Base-by-base conservation (phyloP, 768 basidiomycete species). In the Boletus fagicola region DNA sequence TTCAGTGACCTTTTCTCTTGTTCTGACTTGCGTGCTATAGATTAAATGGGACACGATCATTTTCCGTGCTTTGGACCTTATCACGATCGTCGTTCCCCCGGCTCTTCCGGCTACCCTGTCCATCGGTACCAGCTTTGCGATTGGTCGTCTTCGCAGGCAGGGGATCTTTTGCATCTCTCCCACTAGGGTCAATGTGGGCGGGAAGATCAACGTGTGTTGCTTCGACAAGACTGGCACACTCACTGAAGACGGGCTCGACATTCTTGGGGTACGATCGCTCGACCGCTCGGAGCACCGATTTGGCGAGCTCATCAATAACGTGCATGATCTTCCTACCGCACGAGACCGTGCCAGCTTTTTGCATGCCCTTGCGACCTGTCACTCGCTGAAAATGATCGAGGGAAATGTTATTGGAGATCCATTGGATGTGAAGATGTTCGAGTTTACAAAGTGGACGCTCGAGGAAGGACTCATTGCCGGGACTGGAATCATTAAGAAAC, bases 191-290 rank as follows among this genome's bases (percentile, higher is more conserved):
- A 99, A 99, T 65, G 84, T 99, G 46, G 92, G 86, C 1, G 97
- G 97, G 11, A 95, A 97, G 75, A 79, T 98, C 75, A 98, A 98
- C 62, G 88, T 98, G 11, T 94, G 94, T 65, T 98, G 95, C 68
- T 99, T 99, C 66, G 97, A 99, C 78, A 99, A 99, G 76, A 99
- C 97, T 1, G 97, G 97, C 9, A 99, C 97, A 10, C 80, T 99
- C 24, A 99, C 97, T 1, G 97, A 99, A 73, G 97, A 99, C 62
- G 97, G 96, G 0, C 79, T 99, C 49, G 97, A 99, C 69, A 94
- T 99, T 45, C 86, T 99, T 46, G 97, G 97, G 16, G 88, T 97
- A 18, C 88, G 96, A 45, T 85, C 84, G 7, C 82, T 92, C 43
- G 94, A 96, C 57, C 85, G 92, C 44, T 80, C 78, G 47, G 81